A percentile compares a stretch with the other conserved stretches of the same genome.
These are phyloP conservation scores for Naganishia antarctica DNA, from an alignment of 768 basidiomycete genomes.

Conservation along the genomic window DNA sequence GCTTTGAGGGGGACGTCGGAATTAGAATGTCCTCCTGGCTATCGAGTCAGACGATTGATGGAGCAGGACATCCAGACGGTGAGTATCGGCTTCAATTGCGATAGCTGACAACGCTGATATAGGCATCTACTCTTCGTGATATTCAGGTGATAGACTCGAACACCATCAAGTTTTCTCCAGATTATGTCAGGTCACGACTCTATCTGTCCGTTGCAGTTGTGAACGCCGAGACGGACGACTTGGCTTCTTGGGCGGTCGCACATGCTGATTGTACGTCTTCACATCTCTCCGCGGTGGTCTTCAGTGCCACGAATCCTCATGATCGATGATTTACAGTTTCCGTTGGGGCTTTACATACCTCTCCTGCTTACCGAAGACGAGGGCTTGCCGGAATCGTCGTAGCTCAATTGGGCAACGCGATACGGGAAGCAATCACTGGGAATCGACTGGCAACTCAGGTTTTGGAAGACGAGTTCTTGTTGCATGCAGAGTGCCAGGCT, in stretches of 20 bases:
- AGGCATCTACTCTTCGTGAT: background rate
- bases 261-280: background rate
- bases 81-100: background rate
- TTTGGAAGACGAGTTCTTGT: background rate
- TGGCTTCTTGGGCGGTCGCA: slow-evolving; percentile 7
- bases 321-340: background rate
- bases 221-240: slow-evolving; percentile 3
- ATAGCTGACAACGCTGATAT: background rate
- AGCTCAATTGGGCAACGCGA: background rate
- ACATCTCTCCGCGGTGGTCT: background rate
- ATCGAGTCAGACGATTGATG: background rate
- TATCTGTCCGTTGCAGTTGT: slow-evolving; percentile 1
- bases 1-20: background rate
- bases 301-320: background rate
- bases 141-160: slow-evolving; percentile 7
- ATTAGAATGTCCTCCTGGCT: background rate
- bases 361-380: background rate
- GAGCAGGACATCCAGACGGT: slow-evolving; percentile 7
- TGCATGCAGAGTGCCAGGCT: slow-evolving; percentile 15
- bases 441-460: background rate
- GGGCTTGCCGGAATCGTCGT: background rate
- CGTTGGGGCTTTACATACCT: slow-evolving; percentile 1
- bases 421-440: background rate
- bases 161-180: slow-evolving; percentile 5
- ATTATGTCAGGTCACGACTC: background rate